Evolutionary conservation across 768 basidiomycete genomes (phyloP).

Genomic region (Dacryopinax primogenitus): DNA sequence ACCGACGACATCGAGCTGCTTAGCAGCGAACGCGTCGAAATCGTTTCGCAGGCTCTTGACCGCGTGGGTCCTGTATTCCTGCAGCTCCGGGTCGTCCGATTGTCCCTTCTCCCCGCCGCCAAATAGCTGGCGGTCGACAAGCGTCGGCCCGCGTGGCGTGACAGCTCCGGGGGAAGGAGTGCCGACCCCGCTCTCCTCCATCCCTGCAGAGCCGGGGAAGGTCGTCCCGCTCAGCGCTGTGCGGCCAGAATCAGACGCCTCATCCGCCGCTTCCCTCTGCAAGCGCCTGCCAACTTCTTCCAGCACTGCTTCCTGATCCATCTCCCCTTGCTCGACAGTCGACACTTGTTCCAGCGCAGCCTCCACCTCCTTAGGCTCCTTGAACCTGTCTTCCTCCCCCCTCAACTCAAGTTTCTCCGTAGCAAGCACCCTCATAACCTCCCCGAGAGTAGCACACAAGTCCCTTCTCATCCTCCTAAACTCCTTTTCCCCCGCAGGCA

Average conservation of each 20-base stretch:
- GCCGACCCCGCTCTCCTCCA: not conserved
- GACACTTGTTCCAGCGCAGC: not conserved
- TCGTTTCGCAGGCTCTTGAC: slow-evolving; percentile 11
- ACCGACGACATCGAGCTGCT: slow-evolving; percentile 8
- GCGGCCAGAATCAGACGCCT: not conserved
- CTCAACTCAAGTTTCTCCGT: not conserved
- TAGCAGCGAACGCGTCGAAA: not conserved
- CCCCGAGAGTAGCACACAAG: not conserved
- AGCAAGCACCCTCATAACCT: not conserved
- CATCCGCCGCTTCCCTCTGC: not conserved
- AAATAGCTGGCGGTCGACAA: slow-evolving; percentile 14
- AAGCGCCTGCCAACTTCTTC: not conserved
- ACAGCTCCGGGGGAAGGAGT: not conserved
- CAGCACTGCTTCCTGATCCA: not conserved
- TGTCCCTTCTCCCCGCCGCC: not conserved
- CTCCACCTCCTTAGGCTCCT: slow-evolving; percentile 5
- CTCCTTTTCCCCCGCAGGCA: slow-evolving; percentile 11
- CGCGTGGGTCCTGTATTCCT: not conserved
- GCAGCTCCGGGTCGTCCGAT: not conserved
- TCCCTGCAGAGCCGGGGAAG: not conserved
- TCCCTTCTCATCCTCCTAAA: not conserved
- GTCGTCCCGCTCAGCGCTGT: not conserved
- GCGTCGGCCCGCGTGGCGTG: not conserved
- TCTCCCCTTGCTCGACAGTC: not conserved
- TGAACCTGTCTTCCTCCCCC: not conserved